Evolutionary conservation across 2,329 filamentous ascomycete species (phyloP).

Genomic region (Pleurostoma richardsiae): DNA sequence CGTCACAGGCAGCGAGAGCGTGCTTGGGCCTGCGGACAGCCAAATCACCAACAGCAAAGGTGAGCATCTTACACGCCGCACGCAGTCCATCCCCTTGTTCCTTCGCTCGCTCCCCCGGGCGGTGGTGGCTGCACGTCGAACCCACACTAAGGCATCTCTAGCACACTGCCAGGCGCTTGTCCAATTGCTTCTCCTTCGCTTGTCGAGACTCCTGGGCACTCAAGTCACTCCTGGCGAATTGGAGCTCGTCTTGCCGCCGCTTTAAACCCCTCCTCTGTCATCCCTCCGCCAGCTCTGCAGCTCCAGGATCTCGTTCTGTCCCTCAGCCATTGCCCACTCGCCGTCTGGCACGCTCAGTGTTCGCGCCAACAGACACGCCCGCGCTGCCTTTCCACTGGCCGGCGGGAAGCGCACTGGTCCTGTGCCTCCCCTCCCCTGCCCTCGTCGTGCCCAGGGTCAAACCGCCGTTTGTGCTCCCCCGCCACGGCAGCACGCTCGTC

Average conservation of each 20-base stretch:
- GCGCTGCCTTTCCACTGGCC: background rate
- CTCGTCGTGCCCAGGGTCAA: constrained; percentile 3
- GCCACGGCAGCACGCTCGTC: constrained; percentile 7
- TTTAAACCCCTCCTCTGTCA: background rate
- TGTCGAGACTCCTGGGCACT: background rate
- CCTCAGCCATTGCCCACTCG: too few relatives aligned
- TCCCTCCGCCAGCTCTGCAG: constrained; percentile 2
- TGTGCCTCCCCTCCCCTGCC: background rate
- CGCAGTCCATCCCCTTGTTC: too few relatives aligned
- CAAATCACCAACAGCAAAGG: too few relatives aligned
- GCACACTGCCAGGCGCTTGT: constrained; percentile 6
- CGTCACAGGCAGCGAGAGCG: too few relatives aligned
- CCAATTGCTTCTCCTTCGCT: constrained; percentile 6
- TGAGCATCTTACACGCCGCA: too few relatives aligned
- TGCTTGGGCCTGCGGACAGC: too few relatives aligned
- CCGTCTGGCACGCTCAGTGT: too few relatives aligned
- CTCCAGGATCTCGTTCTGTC: background rate
- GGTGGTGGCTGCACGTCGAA: constrained; percentile 7
- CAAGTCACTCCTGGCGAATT: background rate
- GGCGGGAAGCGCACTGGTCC: background rate
- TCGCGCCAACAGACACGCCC: background rate
- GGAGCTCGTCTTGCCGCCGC: constrained; percentile 1
- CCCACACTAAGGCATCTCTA: constrained; percentile 11
- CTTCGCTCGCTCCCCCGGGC: background rate
- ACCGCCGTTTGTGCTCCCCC: constrained; percentile 3